A percentile compares a stretch with the other conserved stretches of the same genome.
phyloP scores from a whole-genome alignment of 2,329 filamentous ascomycete genomes.

The Calonectria pteridis region DNA sequence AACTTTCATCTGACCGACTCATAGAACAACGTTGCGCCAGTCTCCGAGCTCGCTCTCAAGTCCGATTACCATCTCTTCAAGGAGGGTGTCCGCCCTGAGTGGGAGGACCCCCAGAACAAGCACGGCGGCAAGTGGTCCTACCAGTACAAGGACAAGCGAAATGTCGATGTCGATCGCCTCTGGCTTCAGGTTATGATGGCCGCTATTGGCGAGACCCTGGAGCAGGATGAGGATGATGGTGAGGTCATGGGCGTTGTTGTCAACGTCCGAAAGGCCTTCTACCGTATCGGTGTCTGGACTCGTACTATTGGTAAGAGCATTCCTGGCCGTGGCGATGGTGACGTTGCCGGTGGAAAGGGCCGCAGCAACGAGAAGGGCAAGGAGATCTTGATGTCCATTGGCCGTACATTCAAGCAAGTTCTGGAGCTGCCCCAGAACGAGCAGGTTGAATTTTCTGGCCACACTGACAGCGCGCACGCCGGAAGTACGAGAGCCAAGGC shows the following conservation, averaged over 20 bases:
- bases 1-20: slow-evolving; percentile 26
- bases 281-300: slow-evolving; percentile 97
- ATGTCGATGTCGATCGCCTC: slow-evolving; percentile 90
- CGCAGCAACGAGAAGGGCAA: slow-evolving; percentile 84
- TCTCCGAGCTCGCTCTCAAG: slow-evolving; percentile 95
- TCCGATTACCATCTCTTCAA: slow-evolving; percentile 99
- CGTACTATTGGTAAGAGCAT: slow-evolving; percentile 90
- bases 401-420: slow-evolving; percentile 91
- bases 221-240: slow-evolving; percentile 86
- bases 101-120: slow-evolving; percentile 99
- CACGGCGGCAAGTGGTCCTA: slow-evolving; percentile 99
- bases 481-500: slow-evolving; percentile 97
- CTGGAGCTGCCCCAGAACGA: slow-evolving; percentile 83
- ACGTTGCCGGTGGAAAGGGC: slow-evolving; percentile 81
- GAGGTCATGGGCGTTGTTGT: slow-evolving; percentile 99
- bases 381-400: slow-evolving; percentile 86
- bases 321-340: slow-evolving; percentile 79
- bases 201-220: slow-evolving; percentile 97
- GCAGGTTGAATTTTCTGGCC: slow-evolving; percentile 92
- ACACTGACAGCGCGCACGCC: slow-evolving; percentile 92
- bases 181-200: slow-evolving; percentile 98
- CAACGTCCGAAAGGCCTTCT: slow-evolving; percentile 98
- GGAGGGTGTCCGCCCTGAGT: slow-evolving; percentile 94
- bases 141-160: slow-evolving; percentile 96
- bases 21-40: slow-evolving; percentile 98